Conservation (phyloP, 805 yeast genomes). For the Debaryomyces tyrocola region DNA sequence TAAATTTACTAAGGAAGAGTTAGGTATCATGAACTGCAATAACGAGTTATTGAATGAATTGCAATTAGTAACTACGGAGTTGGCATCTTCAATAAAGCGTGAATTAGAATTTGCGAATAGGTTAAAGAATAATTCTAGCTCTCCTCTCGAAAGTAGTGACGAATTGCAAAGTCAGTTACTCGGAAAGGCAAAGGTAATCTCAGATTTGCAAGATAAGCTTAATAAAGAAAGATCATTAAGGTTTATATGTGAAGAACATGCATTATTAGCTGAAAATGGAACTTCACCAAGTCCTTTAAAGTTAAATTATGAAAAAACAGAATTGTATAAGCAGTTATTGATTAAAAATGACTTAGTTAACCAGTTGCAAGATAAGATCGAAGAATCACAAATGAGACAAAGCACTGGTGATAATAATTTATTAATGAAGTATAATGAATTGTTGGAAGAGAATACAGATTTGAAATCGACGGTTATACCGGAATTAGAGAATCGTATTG, state of each 20-base stretch:
- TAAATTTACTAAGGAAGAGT: slow-evolving; percentile 56
- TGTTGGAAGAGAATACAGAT: slow-evolving; percentile 39
- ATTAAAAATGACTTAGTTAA: slow-evolving; percentile 49
- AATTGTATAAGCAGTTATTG: slow-evolving; percentile 46
- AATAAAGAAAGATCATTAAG: slow-evolving; percentile 66
- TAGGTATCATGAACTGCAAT: slow-evolving; percentile 61
- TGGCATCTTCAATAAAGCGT: slow-evolving; percentile 69
- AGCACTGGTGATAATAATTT: slow-evolving; percentile 36
- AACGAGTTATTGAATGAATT: slow-evolving; percentile 60
- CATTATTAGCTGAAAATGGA: slow-evolving; percentile 54
- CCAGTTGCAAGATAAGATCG: slow-evolving; percentile 48
- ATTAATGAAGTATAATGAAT: slow-evolving; percentile 37
- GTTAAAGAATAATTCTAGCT: slow-evolving; percentile 19
- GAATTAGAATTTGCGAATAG: slow-evolving; percentile 61
- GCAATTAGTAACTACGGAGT: slow-evolving; percentile 66
- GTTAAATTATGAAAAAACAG: slow-evolving; percentile 55
- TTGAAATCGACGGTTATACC: slow-evolving; percentile 47
- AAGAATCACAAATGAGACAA: slow-evolving; percentile 25
- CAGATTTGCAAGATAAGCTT: slow-evolving; percentile 55
- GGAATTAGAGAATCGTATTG: slow-evolving; percentile 37
- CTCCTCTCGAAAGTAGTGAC: slow-evolving; percentile 2
- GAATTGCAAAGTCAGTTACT: slow-evolving; percentile 5
- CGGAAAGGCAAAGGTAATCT: slow-evolving; percentile 31
- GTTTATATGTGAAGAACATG: slow-evolving; percentile 70
- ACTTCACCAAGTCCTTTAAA: slow-evolving; percentile 54